Evolutionary conservation across 2,329 filamentous ascomycete species (phyloP), one percentile per base, ranked within the genome.

Genomic region (Helicocarpus griseus): DNA sequence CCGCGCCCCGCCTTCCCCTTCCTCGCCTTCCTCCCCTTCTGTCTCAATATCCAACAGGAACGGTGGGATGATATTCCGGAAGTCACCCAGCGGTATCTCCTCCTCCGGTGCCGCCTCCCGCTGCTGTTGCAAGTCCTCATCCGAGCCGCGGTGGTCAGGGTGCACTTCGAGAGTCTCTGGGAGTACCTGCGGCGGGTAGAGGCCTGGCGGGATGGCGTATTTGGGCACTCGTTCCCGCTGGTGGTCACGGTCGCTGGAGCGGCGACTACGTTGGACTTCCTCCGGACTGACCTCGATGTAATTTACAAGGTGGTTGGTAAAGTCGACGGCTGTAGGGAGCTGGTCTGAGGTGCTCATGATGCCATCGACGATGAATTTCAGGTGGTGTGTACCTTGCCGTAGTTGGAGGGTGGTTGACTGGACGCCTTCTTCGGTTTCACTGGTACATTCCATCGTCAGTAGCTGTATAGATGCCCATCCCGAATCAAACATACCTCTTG

Each of bases 291-390:
- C 87, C 73, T 98, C 93, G 63, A 98, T 88, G 67, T 97, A 98
- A 71, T 98, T 98, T 70, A 98, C 91, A 17, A 98, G 77, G 65
- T 95, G 95, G 72, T 97, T 97, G 57, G 89, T 94, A 67, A 94
- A 96, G 68, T 98, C 93, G 53, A 98, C 93, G 1, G 93, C 95
- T 0, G 93, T 97, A 13, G 93, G 91, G 51, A 96, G 77, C 57
- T 86, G 82, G 54, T 87, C 83, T 14, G 89, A 93, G 13, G 89
- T 93, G 65, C 85, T 81, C 89, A 96, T 95, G 63, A 91, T 85
- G 53, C 87, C 87, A 70, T 97, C 91, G 48, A 96, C 89, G 59
- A 98, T 79, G 72, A 97, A 98, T 64, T 94, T 91, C 63, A 98
- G 78, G 73, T 98, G 93, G 67, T 98, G 91, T 4, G 93, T 98